Evolutionary conservation across 169 alveolate species (phyloP), one percentile per base, ranked within the genome.

Genomic region (Eimeria zaria): DNA sequence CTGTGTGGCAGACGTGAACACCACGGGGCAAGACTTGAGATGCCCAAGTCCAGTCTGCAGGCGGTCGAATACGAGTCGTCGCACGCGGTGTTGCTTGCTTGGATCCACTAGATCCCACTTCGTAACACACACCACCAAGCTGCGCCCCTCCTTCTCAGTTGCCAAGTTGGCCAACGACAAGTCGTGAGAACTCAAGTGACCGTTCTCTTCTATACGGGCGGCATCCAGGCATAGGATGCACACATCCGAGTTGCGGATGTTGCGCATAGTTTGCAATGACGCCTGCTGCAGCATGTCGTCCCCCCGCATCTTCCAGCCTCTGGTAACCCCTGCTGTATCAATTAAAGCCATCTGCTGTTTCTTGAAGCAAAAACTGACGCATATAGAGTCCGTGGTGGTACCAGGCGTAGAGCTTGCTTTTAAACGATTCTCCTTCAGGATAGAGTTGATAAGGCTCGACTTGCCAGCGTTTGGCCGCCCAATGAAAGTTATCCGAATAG

Each of bases 381-480:
- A 95, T 46, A 97, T 94, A 1, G 98, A 76, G 91, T 98, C 99
- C 30, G 98, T 94, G 0, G 99, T 98, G 46, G 99, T 97, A n/a
- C 98, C 98, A 3, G 98, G 97, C 44, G 95, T 80, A n/a, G 97
- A 97, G 95, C 97, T 97, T 12, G 97, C 98, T 27, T 97, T 95
- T 48, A 97, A 97, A 30, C 97, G 96, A 74, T 98, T 97, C 80
- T 98, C 98, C 73, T 96, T 74, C 33, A 98, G 96, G 22, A 98
- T 95, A 24, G 98, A 95, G 81, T 98, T 98, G 71, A 97, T 96
- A 16, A 98, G 96, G 24, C 98, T 96, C 67, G 98, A 91, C 85
- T 98, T 98, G 2, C 99, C 99, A 44, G 97, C 98, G 95, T 98
- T 98, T 2, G 99, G 98, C 55, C 97, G 93, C 48, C 97, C 97